Evolutionary conservation across 768 basidiomycete genomes (phyloP).

Genomic region (Termitomyces bulborhizus): DNA sequence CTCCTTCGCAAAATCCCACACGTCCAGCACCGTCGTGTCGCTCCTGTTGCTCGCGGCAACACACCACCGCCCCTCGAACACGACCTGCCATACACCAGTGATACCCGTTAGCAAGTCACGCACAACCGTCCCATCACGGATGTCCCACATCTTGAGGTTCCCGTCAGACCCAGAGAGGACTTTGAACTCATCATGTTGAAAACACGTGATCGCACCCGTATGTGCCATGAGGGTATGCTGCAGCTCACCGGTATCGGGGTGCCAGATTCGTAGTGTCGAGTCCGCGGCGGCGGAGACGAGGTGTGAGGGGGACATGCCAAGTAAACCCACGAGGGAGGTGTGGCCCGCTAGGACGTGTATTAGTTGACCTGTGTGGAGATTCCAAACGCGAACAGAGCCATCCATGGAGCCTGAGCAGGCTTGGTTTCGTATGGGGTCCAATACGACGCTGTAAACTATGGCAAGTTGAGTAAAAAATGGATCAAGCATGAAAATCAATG

Average conservation of each 20-base stretch:
- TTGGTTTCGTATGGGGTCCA: constrained; percentile 80
- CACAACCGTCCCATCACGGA: constrained; percentile 78
- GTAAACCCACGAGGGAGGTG: constrained; percentile 89
- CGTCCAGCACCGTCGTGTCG: constrained; percentile 74
- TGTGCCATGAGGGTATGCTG: constrained; percentile 84
- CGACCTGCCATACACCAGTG: constrained; percentile 96
- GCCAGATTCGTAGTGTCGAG: constrained; percentile 92
- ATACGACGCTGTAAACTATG: constrained; percentile 90
- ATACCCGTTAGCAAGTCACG: constrained; percentile 88
- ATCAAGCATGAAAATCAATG: neutral
- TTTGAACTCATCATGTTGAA: constrained; percentile 98
- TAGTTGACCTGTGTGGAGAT: constrained; percentile 74
- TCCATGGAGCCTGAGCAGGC: constrained; percentile 99
- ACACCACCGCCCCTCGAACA: constrained; percentile 90
- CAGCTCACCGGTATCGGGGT: constrained; percentile 76
- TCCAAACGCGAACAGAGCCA: constrained; percentile 94
- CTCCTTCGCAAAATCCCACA: constrained; percentile 84
- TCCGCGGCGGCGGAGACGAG: constrained; percentile 97
- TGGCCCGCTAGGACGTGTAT: constrained; percentile 83
- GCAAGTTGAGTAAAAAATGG: neutral
- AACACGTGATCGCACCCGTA: constrained; percentile 97
- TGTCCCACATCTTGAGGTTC: constrained; percentile 97
- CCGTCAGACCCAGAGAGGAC: constrained; percentile 95
- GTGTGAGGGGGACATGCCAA: constrained; percentile 83
- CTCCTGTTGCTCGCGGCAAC: constrained; percentile 88